Conservation (phyloP, 192 early-diverging fungal species). For the Obelidium mucronatum region DNA sequence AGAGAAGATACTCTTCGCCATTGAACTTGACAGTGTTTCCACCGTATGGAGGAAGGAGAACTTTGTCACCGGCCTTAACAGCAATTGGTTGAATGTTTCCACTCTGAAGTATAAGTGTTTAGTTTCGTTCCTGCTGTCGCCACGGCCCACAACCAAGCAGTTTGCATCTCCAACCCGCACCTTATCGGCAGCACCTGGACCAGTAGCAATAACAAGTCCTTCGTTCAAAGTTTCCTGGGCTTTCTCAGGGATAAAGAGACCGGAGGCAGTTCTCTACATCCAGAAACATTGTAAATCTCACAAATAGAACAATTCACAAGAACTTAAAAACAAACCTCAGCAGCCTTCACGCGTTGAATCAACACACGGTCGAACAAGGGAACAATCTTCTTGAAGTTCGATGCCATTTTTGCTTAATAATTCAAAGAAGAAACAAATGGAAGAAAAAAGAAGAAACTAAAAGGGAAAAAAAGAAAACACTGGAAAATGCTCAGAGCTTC, state of each 20-base stretch:
- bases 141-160: no score
- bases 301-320: background rate
- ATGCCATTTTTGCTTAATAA: constrained; percentile 19
- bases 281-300: background rate
- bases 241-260: constrained; percentile 98
- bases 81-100: constrained; percentile 82
- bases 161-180: no score
- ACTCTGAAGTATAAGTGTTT: constrained; percentile 70
- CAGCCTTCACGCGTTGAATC: constrained; percentile 95
- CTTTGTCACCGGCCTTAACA: constrained; percentile 91
- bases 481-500: no score
- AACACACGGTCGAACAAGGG: constrained; percentile 99
- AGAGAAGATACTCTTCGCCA: constrained; percentile 89
- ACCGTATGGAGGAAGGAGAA: constrained; percentile 95
- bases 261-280: constrained; percentile 88
- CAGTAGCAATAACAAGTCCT: constrained; percentile 92
- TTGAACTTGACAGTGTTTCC: constrained; percentile 92
- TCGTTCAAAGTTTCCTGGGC: constrained; percentile 98
- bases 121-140: no score
- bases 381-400: constrained; percentile 79
- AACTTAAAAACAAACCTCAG: constrained; percentile 61
- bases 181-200: constrained; percentile 89
- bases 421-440: background rate
- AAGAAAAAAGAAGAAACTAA: background rate
- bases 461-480: background rate